Conservation (phyloP, 2,329 filamentous ascomycete genomes). For the Monascus ruber region DNA sequence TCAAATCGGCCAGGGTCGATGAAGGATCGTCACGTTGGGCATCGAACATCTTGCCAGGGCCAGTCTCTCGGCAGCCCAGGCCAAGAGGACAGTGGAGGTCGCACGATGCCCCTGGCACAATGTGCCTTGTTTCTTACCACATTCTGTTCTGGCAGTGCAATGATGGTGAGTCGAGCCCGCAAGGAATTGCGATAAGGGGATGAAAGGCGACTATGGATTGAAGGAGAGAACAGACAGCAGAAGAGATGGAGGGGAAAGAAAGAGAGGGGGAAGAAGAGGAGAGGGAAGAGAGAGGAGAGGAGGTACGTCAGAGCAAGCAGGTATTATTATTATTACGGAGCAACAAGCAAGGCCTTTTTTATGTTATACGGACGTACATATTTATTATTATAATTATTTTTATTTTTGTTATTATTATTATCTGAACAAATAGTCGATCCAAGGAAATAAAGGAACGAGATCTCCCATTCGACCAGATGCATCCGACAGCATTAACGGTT, state of each 20-base stretch:
- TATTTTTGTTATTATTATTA: not conserved
- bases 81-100: conserved; percentile 20
- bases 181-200: not conserved
- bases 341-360: too few species aligned
- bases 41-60: conserved; percentile 32
- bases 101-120: conserved; percentile 25
- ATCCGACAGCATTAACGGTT: not conserved
- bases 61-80: conserved; percentile 17
- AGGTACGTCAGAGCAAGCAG: too few species aligned
- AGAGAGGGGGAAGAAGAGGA: too few species aligned
- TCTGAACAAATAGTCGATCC: not conserved
- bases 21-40: conserved; percentile 25
- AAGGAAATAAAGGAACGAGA: too few species aligned
- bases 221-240: too few species aligned
- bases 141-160: conserved; percentile 3
- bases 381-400: too few species aligned
- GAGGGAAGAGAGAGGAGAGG: too few species aligned
- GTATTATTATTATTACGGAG: too few species aligned
- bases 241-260: too few species aligned
- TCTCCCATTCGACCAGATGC: not conserved
- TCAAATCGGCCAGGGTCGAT: conserved; percentile 23
- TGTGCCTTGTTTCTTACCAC: conserved; percentile 1
- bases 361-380: too few species aligned
- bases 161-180: too few species aligned
- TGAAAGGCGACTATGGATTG: too few species aligned